These are phyloP conservation scores for Hymenoscyphus occultus DNA, from an alignment of 2,329 filamentous ascomycete genomes.

Conservation along the genomic window DNA sequence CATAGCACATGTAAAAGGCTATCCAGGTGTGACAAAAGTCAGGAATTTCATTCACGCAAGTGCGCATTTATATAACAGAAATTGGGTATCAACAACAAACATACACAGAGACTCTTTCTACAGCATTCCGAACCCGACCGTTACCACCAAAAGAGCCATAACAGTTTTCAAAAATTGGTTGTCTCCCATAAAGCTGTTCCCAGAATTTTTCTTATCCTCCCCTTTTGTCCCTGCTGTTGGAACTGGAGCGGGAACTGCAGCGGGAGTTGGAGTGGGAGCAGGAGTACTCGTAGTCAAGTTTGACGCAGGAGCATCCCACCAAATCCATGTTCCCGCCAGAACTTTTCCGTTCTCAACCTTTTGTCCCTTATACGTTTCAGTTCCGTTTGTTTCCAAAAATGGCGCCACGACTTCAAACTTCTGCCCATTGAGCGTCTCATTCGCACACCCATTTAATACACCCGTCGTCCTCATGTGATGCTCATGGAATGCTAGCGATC, in stretches of 20 bases:
- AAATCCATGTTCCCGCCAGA: neutral
- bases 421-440: constrained; percentile 3
- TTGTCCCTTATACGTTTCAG: neutral
- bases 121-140: neutral
- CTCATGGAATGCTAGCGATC: neutral
- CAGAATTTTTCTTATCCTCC: neutral
- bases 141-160: neutral
- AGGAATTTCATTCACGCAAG: neutral
- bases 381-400: neutral
- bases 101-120: neutral
- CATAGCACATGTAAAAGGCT: neutral
- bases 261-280: neutral
- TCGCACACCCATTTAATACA: neutral
- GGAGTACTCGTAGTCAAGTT: no score
- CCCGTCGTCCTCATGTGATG: neutral
- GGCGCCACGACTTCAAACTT: neutral
- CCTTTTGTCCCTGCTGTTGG: neutral
- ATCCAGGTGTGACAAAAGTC: neutral
- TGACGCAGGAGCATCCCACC: no score
- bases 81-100: neutral
- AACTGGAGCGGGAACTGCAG: neutral
- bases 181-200: neutral
- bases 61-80: neutral
- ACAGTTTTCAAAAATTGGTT: neutral
- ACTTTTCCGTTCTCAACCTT: neutral